Evolutionary conservation across 2,329 filamentous ascomycete species (phyloP), one percentile per base, ranked within the genome.

Genomic region (Talaromyces marneffei): DNA sequence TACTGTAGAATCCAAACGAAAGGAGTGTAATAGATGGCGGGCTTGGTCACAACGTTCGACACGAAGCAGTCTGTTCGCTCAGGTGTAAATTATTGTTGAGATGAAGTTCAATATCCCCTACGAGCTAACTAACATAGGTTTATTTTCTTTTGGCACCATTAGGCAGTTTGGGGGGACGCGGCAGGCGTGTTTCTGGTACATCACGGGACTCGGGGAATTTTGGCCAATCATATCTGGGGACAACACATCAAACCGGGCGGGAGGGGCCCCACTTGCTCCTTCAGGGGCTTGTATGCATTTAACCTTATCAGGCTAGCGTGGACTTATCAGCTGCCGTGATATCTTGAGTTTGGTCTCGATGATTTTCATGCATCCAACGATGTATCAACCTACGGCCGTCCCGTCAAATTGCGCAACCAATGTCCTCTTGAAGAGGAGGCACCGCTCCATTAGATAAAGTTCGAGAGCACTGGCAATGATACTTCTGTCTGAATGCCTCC

Each of bases 381-480:
- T 4, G 5, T 29, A 29, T n/a, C 25, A 27, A n/a, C 9, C 44
- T 48, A 48, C 23, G 14, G 3, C 20, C 12, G 14, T 27, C 5
- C n/a, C n/a, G n/a, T 71, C 57, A 75, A 54, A 72, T 66, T 0
- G 71, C 71, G 39, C 71, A 71, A 14, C 70, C 72, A 23, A 71
- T 42, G 14, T 40, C 61, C 5, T 31, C 57, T 18, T 60, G 46
- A 2, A 9, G 7, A 27, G 46, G 23, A 55, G 8, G 25, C n/a
- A 14, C 25, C n/a, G 25, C 27, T 20, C 46, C 46, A 5, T 62
- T 64, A 48, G 63, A 62, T 50, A 59, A 61, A 29, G 56, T 50
- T 29, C 64, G 65, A 40, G 64, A 66, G 70, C 91, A 97, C 65
- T 83, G 74, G 68, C 92, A 96, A 1, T 77, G 77, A 69, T 84